Base-by-base conservation (phyloP, 106 monocot species). In the Xerophyta viscosa region DNA sequence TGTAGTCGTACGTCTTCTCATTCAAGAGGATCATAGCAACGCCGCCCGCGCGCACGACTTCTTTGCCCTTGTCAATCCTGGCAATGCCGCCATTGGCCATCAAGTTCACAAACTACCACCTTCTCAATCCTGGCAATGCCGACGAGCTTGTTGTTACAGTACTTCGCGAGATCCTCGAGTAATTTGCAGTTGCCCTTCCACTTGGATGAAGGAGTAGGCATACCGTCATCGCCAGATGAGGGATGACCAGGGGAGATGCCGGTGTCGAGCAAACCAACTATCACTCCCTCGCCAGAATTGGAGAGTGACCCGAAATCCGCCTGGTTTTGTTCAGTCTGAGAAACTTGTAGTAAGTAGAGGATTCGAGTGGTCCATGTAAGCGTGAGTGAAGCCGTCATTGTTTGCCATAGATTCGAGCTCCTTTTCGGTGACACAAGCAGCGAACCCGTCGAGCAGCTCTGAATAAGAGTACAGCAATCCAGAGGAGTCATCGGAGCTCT, bases 101-200 rank as follows among this genome's bases (percentile, higher is more conserved):
- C 41, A n/a, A n/a, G n/a, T 2, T 8, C 37, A n/a, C 67, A 68
- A 0, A 68, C 0, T 1, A 68, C 59, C 0, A 68, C 37, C 19
- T 51, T 68, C 1, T 50, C 67, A 8, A 15, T 36, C 2, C 58
- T 37, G 8, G 49, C 15, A 1, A 52, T 1, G 3, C 71, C 50
- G 4, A 72, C 58, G 31, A 72, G 22, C 15, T 72, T 72, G 13
- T 72, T 72, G 42, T 65, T 72, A 42, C 71, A 65, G 1, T 6
- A 0, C 1, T 11, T 6, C 2, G 8, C 25, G 43, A 51, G 65
- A 0, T 29, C 17, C 8, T 64, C n/a, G n/a, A n/a, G n/a, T n/a
- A n/a, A n/a, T n/a, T n/a, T n/a, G n/a, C n/a, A 65, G 0, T 13
- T 13, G 0, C 71, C 71, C 23, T 58, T 64, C 71, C 71, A 71